Evolutionary conservation across 192 early-diverging fungal genomes (phyloP), one percentile per base, ranked within the genome.

Genomic region (Gryganskiella cystojenkinii): DNA sequence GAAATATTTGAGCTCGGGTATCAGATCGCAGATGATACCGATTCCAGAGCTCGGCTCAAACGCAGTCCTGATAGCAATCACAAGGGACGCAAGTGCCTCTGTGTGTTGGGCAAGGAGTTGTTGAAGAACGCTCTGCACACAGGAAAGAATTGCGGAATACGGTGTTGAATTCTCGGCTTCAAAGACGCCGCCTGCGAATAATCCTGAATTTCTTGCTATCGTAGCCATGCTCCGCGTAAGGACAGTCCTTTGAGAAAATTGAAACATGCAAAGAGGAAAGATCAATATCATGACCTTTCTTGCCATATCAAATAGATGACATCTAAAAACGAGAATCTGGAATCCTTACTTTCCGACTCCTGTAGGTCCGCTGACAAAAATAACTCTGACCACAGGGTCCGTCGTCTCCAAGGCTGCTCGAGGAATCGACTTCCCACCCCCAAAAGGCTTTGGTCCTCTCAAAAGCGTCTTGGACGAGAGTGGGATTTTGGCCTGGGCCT

Each of bases 311-410:
- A 14, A 28, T 30, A 56, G 30, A 61, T 6, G 3, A 24, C 17
- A 42, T n/a, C 14, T 34, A 22, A 0, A 62, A 30, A 63, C 24
- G 9, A 13, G 20, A n/a, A n/a, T n/a, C n/a, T n/a, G n/a, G n/a
- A n/a, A n/a, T n/a, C n/a, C 67, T 22, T 78, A 78, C 74, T 78
- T 78, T 28, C 74, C 74, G 37, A 78, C 74, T 1, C 74, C 74
- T 24, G 74, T 64, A 2, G 74, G 55, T 3, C 74, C 74, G 47
- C 74, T 64, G 22, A 78, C 66, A 53, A 78, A 78, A 3, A 78
- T 67, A 0, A 78, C 74, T 28, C 74, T 44, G 1, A 78, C 61
- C 2, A 78, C 67, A n/a, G 74, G 74, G 31, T 78, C 74, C 3
- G 46, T 69, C 9, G 34, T 28, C 40, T 64, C 74, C 9, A 47